Evolutionary conservation across 495 filamentous ascomycete genomes (phyloP).

Genomic region (Podospora comata): DNA sequence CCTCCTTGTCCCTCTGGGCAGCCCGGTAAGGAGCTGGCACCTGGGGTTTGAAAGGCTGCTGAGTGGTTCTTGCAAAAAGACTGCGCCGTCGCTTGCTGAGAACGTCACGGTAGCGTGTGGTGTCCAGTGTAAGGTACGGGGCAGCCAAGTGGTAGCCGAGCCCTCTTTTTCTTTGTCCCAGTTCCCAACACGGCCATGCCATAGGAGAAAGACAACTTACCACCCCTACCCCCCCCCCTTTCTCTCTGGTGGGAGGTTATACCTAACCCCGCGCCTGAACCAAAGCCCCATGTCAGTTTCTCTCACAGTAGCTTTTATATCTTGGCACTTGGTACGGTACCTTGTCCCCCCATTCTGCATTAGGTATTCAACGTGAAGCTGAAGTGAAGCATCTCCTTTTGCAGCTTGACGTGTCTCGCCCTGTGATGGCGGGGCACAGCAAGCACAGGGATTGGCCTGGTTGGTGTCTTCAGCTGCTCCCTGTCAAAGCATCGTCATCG

Average conservation of each 20-base stretch:
- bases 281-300: too few relatives aligned
- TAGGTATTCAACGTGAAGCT: neutral
- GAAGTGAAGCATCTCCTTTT: neutral
- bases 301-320: too few relatives aligned
- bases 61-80: neutral
- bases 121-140: neutral
- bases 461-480: neutral
- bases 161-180: conserved; percentile 6
- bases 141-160: neutral
- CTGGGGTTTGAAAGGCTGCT: neutral
- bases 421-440: neutral
- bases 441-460: neutral
- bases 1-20: neutral
- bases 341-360: too few relatives aligned
- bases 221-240: too few relatives aligned
- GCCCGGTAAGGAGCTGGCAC: neutral
- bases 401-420: conserved; percentile 3
- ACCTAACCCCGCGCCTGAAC: neutral
- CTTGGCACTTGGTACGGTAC: too few relatives aligned
- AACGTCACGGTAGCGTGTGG: neutral
- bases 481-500: neutral
- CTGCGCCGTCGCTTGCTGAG: conserved; percentile 8
- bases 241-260: neutral
- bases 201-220: neutral
- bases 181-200: conserved; percentile 4